phyloP scores from a whole-genome alignment of 2,329 filamentous ascomycete species.

The Aspergillus nomiae region DNA sequence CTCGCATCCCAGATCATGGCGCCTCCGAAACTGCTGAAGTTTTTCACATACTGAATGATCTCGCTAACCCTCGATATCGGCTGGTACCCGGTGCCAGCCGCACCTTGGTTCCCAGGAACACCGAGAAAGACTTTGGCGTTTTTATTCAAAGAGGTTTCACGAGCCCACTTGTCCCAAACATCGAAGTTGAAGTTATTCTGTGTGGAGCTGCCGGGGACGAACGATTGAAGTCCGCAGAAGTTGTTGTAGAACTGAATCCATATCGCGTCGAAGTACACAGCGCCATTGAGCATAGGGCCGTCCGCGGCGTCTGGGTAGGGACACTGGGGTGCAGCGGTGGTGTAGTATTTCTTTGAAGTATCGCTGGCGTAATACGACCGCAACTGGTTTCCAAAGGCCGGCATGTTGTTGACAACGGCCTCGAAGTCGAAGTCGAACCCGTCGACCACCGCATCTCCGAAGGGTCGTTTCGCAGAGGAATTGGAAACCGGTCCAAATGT shows the following conservation, averaged over 20 bases:
- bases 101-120: constrained; percentile 56
- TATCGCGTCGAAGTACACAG: constrained; percentile 61
- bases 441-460: constrained; percentile 66
- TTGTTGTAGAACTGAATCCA: constrained; percentile 72
- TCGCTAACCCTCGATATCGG: constrained; percentile 47
- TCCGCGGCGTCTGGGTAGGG: constrained; percentile 64
- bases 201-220: constrained; percentile 42
- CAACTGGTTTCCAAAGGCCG: constrained; percentile 61
- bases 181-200: constrained; percentile 64
- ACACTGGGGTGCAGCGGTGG: constrained; percentile 70
- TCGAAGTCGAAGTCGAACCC: constrained; percentile 81
- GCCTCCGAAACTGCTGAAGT: constrained; percentile 64
- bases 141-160: constrained; percentile 57
- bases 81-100: constrained; percentile 60
- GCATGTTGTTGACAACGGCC: constrained; percentile 60
- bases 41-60: constrained; percentile 57
- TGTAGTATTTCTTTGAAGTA: constrained; percentile 56
- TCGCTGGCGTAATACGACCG: constrained; percentile 57
- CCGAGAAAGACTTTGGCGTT: constrained; percentile 65
- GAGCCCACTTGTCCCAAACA: constrained; percentile 69
- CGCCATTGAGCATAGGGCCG: constrained; percentile 57
- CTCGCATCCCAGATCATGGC: constrained; percentile 71
- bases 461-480: constrained; percentile 59
- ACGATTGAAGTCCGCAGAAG: constrained; percentile 63
- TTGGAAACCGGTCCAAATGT: constrained; percentile 63